phyloP scores from a whole-genome alignment of 2,329 filamentous ascomycete genomes.

The Bretziella fagacearum region DNA sequence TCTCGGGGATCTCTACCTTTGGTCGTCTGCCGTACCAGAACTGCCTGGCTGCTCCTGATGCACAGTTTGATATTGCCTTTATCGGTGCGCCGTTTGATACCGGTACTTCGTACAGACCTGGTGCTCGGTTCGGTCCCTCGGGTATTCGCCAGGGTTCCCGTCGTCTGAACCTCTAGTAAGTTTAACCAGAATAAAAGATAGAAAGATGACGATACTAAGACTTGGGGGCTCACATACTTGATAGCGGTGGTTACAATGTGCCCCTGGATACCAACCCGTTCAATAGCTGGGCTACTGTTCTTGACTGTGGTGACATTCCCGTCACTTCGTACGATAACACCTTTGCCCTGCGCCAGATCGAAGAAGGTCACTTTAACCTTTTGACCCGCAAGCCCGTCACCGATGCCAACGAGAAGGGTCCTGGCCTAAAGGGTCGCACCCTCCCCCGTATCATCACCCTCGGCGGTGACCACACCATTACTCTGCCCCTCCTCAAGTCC shows the following conservation, averaged over 20 bases:
- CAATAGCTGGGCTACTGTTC: slow-evolving; percentile 59
- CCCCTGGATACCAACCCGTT: slow-evolving; percentile 66
- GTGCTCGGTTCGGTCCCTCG: slow-evolving; percentile 68
- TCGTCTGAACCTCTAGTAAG: slow-evolving; percentile 73
- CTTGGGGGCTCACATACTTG: not conserved
- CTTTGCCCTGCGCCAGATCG: slow-evolving; percentile 68
- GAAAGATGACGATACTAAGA: not conserved
- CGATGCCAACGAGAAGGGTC: slow-evolving; percentile 47
- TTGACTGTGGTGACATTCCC: slow-evolving; percentile 73
- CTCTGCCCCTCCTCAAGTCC: slow-evolving; percentile 39
- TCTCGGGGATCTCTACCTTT: slow-evolving; percentile 77
- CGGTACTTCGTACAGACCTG: slow-evolving; percentile 68
- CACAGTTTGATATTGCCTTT: slow-evolving; percentile 73
- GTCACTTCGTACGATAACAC: slow-evolving; percentile 78
- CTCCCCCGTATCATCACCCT: slow-evolving; percentile 69
- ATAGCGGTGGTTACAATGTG: slow-evolving; percentile 76
- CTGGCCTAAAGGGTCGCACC: slow-evolving; percentile 56
- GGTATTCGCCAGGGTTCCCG: slow-evolving; percentile 77
- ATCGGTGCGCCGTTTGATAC: slow-evolving; percentile 75
- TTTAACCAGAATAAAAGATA: not conserved
- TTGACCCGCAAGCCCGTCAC: slow-evolving; percentile 55
- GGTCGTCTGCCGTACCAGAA: slow-evolving; percentile 62
- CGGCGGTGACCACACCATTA: slow-evolving; percentile 46
- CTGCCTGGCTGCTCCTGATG: slow-evolving; percentile 51
- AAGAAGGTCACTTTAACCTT: slow-evolving; percentile 65